Evolutionary conservation across 2,329 filamentous ascomycete species (phyloP), one percentile per base, ranked within the genome.

Genomic region (Trichophyton equinum): DNA sequence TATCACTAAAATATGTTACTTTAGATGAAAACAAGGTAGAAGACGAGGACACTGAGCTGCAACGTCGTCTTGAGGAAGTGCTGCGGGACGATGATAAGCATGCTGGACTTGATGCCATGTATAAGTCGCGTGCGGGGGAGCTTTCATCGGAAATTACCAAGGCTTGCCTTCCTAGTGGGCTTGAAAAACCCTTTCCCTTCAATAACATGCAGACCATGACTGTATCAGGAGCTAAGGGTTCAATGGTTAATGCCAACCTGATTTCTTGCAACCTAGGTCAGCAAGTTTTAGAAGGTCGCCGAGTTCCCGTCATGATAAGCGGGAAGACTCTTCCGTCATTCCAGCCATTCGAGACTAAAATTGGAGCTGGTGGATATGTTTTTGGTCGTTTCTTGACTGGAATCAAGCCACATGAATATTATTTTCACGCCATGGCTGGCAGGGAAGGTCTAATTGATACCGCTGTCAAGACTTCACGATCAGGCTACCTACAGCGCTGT

Each of bases 171-270:
- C 94, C 94, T 0, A 76, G 78, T 20, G 90, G 89, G 47, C 82
- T 99, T 30, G 85, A 89, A 68, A 99, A 97, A 75, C 84, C 88
- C 6, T 99, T 99, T 74, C 94, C 94, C 0, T 87, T 87, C 70
- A 99, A 99, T 70, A 92, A 97, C 75, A 99, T 99, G 92, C 94
- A 99, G 79, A 85, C 89, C 65, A 99, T 99, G 94, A 99, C 94
- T 22, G 88, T 87, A 13, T 96, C 94, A 61, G 94, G 94, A 73
- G 94, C 94, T 58, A 99, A 99, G 77, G 94, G 94, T 71, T 88
- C 84, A 60, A 79, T 83, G 68, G 94, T 99, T 74, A 99, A 99
- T 72, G 94, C 94, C 58, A 96, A 95, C 69, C 84, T 96, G 63
- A 99, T 99, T 73, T 97, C 92, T 27, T 97, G 92, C 74, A 96